Conservation (phyloP, 2,329 filamentous ascomycete genomes). For the Thielaviopsis ethacetica region DNA sequence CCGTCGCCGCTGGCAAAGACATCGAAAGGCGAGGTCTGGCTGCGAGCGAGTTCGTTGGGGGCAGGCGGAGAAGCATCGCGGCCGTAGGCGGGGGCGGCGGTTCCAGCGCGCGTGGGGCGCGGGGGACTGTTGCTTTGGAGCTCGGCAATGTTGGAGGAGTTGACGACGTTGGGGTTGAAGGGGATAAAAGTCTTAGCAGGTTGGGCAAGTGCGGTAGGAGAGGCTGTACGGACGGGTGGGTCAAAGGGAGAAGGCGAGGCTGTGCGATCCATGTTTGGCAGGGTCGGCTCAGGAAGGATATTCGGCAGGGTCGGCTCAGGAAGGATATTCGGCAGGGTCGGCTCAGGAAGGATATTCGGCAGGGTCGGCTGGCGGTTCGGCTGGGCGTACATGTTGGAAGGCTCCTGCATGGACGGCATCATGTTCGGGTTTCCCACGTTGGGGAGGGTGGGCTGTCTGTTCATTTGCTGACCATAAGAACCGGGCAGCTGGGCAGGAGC, state of each 20-base stretch:
- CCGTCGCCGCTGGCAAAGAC: slow-evolving; percentile 19
- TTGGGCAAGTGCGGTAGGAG: slow-evolving; percentile 14
- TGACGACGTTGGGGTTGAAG: slow-evolving; percentile 5
- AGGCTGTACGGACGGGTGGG: slow-evolving; percentile 13
- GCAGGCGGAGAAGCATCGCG: slow-evolving; percentile 9
- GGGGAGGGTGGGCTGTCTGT: neutral
- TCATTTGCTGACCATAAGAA: slow-evolving; percentile 2
- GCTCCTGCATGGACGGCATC: neutral
- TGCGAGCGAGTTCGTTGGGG: slow-evolving; percentile 12
- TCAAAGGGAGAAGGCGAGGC: slow-evolving; percentile 13
- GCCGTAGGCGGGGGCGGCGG: neutral
- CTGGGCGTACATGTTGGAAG: slow-evolving; percentile 3
- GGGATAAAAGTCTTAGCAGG: slow-evolving; percentile 13
- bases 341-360: slow-evolving; percentile 13
- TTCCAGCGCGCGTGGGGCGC: slow-evolving; percentile 14
- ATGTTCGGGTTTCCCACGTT: neutral
- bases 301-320: slow-evolving; percentile 14
- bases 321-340: slow-evolving; percentile 4
- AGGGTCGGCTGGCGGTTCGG: slow-evolving; percentile 12
- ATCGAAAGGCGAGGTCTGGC: slow-evolving; percentile 14
- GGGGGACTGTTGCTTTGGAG: slow-evolving; percentile 18
- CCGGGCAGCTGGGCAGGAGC: neutral
- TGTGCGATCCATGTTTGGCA: slow-evolving; percentile 2
- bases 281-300: slow-evolving; percentile 9
- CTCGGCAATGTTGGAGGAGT: slow-evolving; percentile 18